phyloP scores from a whole-genome alignment of 371 early-diverging fungal species.

The Coemansia sp. region DNA sequence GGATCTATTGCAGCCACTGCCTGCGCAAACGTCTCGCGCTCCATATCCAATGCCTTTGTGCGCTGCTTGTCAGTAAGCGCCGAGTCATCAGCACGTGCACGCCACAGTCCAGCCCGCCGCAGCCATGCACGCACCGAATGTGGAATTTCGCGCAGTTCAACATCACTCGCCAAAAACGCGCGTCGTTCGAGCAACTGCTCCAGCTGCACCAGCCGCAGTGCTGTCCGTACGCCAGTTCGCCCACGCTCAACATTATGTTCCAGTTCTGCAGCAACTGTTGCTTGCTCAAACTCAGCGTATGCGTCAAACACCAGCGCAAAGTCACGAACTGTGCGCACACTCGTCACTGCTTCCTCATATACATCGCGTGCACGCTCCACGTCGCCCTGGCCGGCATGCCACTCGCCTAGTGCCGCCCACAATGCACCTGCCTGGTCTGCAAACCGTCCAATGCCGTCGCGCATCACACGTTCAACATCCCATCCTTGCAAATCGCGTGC shows the following conservation, averaged over 20 bases:
- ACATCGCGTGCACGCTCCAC: conserved; percentile 88
- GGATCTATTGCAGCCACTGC: conserved; percentile 80
- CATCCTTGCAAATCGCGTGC: conserved; percentile 58
- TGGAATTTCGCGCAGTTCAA: conserved; percentile 88
- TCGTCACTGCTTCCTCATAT: conserved; percentile 87
- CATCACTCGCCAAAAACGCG: conserved; percentile 94
- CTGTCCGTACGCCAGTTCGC: conserved; percentile 57
- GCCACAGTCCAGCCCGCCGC: conserved; percentile 69
- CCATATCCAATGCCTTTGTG: neutral
- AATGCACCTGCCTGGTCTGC: conserved; percentile 82
- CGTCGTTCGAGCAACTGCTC: conserved; percentile 91
- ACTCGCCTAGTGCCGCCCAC: conserved; percentile 85
- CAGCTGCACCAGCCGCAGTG: conserved; percentile 79
- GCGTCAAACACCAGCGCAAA: conserved; percentile 96
- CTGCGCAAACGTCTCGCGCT: conserved; percentile 74
- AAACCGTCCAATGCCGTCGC: conserved; percentile 85
- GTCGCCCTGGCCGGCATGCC: conserved; percentile 74
- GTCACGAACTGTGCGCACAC: conserved; percentile 87
- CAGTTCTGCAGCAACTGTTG: conserved; percentile 74
- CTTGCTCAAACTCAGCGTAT: conserved; percentile 89
- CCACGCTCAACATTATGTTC: conserved; percentile 64
- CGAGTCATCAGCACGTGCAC: neutral
- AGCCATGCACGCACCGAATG: conserved; percentile 92
- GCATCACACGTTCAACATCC: conserved; percentile 76
- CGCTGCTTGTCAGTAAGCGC: conserved; percentile 57